Base-by-base conservation (phyloP, 2,329 filamentous ascomycete species). In the Phialophora expanda region DNA sequence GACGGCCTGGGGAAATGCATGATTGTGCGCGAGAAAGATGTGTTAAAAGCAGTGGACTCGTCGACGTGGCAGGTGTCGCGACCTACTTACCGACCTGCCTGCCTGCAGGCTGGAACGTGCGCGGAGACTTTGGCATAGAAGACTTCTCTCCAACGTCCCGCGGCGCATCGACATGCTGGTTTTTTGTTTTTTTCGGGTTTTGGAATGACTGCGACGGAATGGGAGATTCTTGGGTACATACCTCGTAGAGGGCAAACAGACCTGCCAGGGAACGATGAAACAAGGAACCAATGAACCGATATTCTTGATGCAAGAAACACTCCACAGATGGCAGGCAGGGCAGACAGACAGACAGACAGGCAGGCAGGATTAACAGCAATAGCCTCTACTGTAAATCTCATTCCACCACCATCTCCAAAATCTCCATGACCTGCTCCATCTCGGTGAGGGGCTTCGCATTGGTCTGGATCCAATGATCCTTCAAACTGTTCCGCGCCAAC, bases 351-450 rank as follows among this genome's bases (percentile, higher is more conserved):
- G n/a, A n/a, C n/a, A n/a, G n/a, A n/a, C n/a, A 24, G 24, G 24
- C 24, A 24, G 24, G 24, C 24, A 3, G 24, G 24, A 24, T 24
- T 24, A 3, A 24, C 3, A 24, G 24, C 24, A 24, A 24, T 3
- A 24, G 24, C 24, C 24, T 2, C 24, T 24, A 24, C 24, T 2
- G 2, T 24, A 24, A 24, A 24, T 24, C 3, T 64, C 46, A 61
- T 59, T 66, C 70, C 20, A 76, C 69, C 46, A 77, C 75, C 75
- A 79, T 78, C 50, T 81, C 76, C 68, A 87, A 71, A 65, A 87
- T 85, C 73, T 85, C 81, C 70, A 83, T 67, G 4, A 86, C 82
- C 70, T 84, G 80, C 28, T 74, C 74, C 70, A 82, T 81, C 66
- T 81, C 76, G 38, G 65, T 76, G 64, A 87, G 73, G 0, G 82